Conservation (phyloP, 1,139 yeast genomes). For the Hansenula lynferdii region DNA sequence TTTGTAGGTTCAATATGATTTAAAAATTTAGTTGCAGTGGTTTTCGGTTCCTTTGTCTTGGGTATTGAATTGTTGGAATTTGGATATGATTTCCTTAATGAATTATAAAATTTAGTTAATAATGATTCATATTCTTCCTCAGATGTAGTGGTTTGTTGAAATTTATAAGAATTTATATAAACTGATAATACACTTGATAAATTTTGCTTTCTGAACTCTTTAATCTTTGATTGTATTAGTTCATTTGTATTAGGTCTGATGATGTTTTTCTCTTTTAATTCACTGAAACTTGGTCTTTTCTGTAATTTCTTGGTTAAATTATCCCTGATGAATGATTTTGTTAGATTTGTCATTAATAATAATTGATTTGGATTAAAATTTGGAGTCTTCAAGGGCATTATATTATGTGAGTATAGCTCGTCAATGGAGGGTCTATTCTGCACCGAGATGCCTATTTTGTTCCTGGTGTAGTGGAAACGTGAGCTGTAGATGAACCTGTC, state of each 20-base stretch:
- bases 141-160: constrained; percentile 7
- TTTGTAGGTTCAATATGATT: neutral
- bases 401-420: neutral
- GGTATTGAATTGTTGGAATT: neutral
- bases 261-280: constrained; percentile 16
- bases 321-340: constrained; percentile 15
- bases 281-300: constrained; percentile 16
- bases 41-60: neutral
- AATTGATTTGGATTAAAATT: constrained; percentile 1
- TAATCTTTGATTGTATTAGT: constrained; percentile 11
- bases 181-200: constrained; percentile 14
- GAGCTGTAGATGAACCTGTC: neutral
- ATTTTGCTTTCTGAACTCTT: constrained; percentile 12
- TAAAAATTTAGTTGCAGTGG: neutral
- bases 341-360: neutral
- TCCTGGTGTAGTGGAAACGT: neutral
- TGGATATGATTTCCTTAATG: neutral
- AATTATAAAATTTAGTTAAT: neutral
- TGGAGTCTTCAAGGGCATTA: neutral
- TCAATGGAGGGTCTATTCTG: neutral
- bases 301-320: constrained; percentile 13
- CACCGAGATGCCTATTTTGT: neutral
- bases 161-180: constrained; percentile 12
- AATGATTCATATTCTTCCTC: neutral
- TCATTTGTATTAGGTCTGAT: constrained; percentile 7